phyloP scores from a whole-genome alignment of 148 eudicot species.

The Chenopodium album region DNA sequence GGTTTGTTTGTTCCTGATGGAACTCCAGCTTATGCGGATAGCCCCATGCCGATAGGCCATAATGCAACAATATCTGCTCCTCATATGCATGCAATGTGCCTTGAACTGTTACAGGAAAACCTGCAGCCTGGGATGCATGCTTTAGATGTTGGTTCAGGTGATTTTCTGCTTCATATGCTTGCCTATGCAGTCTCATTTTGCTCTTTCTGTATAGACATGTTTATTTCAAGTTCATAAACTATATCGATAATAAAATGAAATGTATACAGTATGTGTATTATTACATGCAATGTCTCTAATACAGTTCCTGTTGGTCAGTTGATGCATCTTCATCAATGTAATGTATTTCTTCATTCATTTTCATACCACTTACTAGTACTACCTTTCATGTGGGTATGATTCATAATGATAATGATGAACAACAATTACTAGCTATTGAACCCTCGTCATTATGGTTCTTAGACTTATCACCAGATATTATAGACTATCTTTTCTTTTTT shows the following conservation, averaged over 20 bases:
- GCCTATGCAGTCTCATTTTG: background rate
- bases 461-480: background rate
- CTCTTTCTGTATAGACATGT: background rate
- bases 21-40: constrained; percentile 69
- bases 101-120: constrained; percentile 68
- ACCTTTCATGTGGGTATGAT: background rate
- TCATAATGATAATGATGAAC: background rate
- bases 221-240: background rate
- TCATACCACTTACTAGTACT: background rate
- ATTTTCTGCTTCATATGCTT: constrained; percentile 7
- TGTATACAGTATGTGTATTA: background rate
- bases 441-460: background rate
- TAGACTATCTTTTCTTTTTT: no score
- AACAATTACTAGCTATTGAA: background rate
- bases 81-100: constrained; percentile 97
- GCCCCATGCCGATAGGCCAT: constrained; percentile 84
- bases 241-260: background rate
- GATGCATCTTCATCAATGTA: background rate
- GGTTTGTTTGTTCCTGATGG: constrained; percentile 89
- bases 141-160: constrained; percentile 97
- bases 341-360: background rate
- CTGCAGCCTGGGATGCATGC: constrained; percentile 96
- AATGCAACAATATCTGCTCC: constrained; percentile 99
- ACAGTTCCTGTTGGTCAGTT: background rate
- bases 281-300: background rate